Evolutionary conservation across 148 eudicot species (phyloP).

Genomic region (Fagopyrum homotropicum): DNA sequence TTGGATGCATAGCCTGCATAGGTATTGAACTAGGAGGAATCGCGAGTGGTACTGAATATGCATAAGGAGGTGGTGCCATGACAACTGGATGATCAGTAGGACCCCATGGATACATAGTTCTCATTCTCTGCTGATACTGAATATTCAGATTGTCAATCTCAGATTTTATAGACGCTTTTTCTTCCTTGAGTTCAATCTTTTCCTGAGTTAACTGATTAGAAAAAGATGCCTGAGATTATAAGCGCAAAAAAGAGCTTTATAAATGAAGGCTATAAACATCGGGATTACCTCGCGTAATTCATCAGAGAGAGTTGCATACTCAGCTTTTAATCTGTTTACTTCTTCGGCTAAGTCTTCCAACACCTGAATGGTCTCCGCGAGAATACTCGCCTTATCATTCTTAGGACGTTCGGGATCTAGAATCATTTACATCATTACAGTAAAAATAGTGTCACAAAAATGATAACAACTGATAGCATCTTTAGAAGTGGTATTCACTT

Average conservation of each 20-base stretch:
- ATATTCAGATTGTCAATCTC: constrained; percentile 62
- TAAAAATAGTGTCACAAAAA: too few species aligned
- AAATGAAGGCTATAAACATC: too few species aligned
- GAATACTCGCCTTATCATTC: constrained; percentile 79
- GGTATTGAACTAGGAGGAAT: constrained; percentile 40
- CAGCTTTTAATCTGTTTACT: constrained; percentile 68
- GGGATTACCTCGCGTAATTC: constrained; percentile 69
- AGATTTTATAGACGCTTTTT: constrained; percentile 70
- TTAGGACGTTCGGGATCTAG: constrained; percentile 86
- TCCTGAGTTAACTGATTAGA: constrained; percentile 66
- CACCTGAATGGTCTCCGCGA: constrained; percentile 68
- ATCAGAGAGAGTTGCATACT: constrained; percentile 55
- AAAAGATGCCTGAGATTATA: neutral
- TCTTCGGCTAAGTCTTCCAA: constrained; percentile 68
- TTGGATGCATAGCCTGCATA: constrained; percentile 24
- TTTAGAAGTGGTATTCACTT: too few species aligned
- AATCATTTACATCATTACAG: neutral
- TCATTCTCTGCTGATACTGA: constrained; percentile 61
- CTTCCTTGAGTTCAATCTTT: constrained; percentile 85
- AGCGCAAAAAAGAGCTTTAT: neutral
- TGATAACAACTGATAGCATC: too few species aligned
- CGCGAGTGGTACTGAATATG: constrained; percentile 58
- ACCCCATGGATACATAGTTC: constrained; percentile 62
- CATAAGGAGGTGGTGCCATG: constrained; percentile 61
- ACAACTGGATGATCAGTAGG: constrained; percentile 63